Evolutionary conservation across 768 basidiomycete genomes (phyloP).

Genomic region (Lentinula guzmanii): DNA sequence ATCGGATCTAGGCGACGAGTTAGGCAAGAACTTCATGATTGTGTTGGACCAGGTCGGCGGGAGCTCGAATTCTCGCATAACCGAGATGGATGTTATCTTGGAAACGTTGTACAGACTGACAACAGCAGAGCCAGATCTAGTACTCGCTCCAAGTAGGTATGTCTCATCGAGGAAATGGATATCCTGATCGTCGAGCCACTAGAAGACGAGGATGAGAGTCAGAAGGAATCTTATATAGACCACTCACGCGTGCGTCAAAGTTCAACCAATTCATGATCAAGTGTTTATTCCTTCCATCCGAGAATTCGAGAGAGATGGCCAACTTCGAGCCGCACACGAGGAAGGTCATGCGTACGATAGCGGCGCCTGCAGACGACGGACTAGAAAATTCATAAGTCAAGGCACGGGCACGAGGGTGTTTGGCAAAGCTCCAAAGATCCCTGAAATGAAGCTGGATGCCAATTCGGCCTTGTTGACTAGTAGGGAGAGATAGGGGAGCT

Average conservation of each 20-base stretch:
- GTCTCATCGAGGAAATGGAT: conserved; percentile 39
- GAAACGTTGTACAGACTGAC: conserved; percentile 43
- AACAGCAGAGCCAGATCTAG: conserved; percentile 27
- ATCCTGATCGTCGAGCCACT: conserved; percentile 49
- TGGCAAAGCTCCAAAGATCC: conserved; percentile 48
- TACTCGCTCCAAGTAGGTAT: conserved; percentile 35
- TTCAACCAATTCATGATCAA: conserved; percentile 46
- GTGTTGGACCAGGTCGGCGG: conserved; percentile 45
- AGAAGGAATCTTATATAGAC: not conserved
- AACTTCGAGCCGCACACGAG: conserved; percentile 38
- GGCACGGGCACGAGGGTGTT: conserved; percentile 39
- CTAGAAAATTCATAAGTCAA: conserved; percentile 36
- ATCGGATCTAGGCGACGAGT: conserved; percentile 35
- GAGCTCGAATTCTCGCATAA: conserved; percentile 51
- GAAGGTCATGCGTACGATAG: conserved; percentile 26
- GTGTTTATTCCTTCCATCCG: conserved; percentile 34
- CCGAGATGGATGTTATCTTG: conserved; percentile 31
- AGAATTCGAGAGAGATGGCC: conserved; percentile 34
- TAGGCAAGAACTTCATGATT: conserved; percentile 41
- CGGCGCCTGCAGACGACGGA: conserved; percentile 24
- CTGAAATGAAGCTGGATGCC: conserved; percentile 46
- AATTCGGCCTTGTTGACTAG: conserved; percentile 31
- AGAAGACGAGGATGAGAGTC: conserved; percentile 5
- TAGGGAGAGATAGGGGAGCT: not conserved
- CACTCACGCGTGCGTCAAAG: conserved; percentile 37